Percentiles rank a stretch among this genome's conserved stretches.
phyloP scores from a whole-genome alignment of 139 green algal genomes.

The Chlorella sp. region DNA sequence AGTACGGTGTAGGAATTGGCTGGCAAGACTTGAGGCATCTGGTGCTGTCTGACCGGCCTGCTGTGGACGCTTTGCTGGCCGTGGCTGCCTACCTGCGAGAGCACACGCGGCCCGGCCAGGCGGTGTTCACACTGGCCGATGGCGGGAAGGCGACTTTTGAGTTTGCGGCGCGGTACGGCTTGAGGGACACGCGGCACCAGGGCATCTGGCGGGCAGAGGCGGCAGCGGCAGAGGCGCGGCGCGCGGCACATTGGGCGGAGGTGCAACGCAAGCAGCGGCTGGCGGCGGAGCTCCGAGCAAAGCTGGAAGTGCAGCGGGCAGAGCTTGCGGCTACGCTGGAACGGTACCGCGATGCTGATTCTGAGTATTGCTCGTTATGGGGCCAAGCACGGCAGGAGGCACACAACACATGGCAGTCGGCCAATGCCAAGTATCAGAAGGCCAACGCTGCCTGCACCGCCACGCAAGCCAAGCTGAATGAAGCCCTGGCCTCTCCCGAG shows the following conservation, averaged over 20 bases:
- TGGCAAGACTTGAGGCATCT: constrained; percentile 57
- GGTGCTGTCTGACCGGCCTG: constrained; percentile 47
- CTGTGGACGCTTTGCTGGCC: constrained; percentile 41
- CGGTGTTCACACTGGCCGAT: constrained; percentile 38
- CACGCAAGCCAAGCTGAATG: background rate
- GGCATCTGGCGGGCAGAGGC: constrained; percentile 33
- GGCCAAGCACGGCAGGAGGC: background rate
- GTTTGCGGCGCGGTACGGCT: constrained; percentile 39
- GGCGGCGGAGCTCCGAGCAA: background rate
- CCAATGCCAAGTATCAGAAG: background rate
- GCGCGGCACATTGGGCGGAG: constrained; percentile 47
- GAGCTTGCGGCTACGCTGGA: background rate
- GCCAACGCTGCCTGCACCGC: background rate
- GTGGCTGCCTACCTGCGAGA: constrained; percentile 56
- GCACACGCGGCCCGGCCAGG: background rate
- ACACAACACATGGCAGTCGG: background rate
- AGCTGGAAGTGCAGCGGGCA: background rate
- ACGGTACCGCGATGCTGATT: background rate
- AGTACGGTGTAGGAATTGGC: constrained; percentile 35
- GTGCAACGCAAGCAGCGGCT: constrained; percentile 49
- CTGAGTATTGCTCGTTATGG: background rate
- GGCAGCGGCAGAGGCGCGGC: constrained; percentile 23
- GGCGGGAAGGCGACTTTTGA: constrained; percentile 38
- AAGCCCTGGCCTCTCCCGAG: constrained; percentile 4
- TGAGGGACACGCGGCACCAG: background rate